Percentiles rank a stretch among this genome's conserved stretches.
These are phyloP conservation scores for Besnoitia besnoiti DNA, from an alignment of 169 alveolate species.

Conservation along the genomic window DNA sequence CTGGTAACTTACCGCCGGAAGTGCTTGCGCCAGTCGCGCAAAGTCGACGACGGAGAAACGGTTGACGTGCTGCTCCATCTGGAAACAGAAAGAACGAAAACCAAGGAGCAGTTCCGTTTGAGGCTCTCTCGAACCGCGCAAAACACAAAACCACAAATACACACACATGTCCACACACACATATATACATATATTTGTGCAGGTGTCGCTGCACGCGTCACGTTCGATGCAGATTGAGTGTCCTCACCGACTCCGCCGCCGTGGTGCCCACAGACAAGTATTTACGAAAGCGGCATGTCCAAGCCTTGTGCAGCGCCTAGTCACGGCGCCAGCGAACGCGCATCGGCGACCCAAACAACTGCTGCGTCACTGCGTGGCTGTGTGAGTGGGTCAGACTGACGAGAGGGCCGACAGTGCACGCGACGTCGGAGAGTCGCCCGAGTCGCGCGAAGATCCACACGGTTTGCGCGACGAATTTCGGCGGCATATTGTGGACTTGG, in stretches of 20 bases:
- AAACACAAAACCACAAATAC: background rate
- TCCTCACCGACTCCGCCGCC: too few relatives aligned
- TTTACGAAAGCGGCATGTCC: too few relatives aligned
- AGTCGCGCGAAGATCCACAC: conserved; percentile 41
- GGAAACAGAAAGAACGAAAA: background rate
- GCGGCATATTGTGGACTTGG: conserved; percentile 24
- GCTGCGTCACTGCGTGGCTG: too few relatives aligned
- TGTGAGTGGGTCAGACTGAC: too few relatives aligned
- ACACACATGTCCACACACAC: background rate
- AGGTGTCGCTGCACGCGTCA: background rate
- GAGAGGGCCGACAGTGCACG: conserved; percentile 42
- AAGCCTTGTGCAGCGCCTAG: too few relatives aligned
- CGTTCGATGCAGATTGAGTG: background rate
- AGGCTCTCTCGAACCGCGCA: background rate
- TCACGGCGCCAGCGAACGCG: too few relatives aligned
- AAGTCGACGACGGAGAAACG: conserved; percentile 32
- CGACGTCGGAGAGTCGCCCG: conserved; percentile 14
- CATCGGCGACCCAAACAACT: too few relatives aligned
- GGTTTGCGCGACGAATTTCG: conserved; percentile 46
- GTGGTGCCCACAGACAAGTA: too few relatives aligned
- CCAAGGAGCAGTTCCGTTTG: too few relatives aligned
- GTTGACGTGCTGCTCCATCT: conserved; percentile 38
- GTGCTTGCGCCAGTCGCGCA: conserved; percentile 53
- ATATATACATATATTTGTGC: background rate
- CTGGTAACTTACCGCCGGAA: conserved; percentile 44